phyloP scores from a whole-genome alignment of 73 alveolate species.

The Durusdinium trenchii region DNA sequence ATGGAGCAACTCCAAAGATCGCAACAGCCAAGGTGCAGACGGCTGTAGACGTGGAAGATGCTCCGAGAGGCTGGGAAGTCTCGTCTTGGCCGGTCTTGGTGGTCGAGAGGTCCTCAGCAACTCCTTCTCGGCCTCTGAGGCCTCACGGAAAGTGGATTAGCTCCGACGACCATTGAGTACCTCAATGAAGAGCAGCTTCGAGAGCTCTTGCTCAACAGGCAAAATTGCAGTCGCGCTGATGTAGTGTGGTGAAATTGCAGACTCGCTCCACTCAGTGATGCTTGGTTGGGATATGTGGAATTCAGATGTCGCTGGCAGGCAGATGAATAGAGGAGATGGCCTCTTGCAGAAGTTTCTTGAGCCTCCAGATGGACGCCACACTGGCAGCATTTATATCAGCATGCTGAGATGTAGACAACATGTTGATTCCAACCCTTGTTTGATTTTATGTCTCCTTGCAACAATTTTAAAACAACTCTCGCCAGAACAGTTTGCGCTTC shows the following conservation, averaged over 20 bases:
- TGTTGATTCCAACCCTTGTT: not conserved
- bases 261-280: not conserved
- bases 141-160: constrained; percentile 60
- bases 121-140: not conserved
- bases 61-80: constrained; percentile 22
- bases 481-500: not conserved
- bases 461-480: too few relatives aligned
- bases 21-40: constrained; percentile 57
- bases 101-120: not conserved
- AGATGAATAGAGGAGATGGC: constrained; percentile 80
- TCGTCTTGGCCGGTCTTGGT: too few relatives aligned
- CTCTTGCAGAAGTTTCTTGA: constrained; percentile 81
- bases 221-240: not conserved
- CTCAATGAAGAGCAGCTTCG: constrained; percentile 85
- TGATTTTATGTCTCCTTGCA: not conserved
- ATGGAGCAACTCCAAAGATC: too few relatives aligned
- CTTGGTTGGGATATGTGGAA: not conserved
- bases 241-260: not conserved
- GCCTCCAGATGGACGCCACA: constrained; percentile 66
- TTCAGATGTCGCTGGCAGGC: not conserved
- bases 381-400: not conserved
- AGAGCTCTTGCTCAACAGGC: constrained; percentile 88
- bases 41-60: constrained; percentile 57
- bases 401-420: not conserved
- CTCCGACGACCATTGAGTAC: constrained; percentile 92